phyloP scores from a whole-genome alignment of 2,329 filamentous ascomycete genomes.

The Colletotrichum sp. region DNA sequence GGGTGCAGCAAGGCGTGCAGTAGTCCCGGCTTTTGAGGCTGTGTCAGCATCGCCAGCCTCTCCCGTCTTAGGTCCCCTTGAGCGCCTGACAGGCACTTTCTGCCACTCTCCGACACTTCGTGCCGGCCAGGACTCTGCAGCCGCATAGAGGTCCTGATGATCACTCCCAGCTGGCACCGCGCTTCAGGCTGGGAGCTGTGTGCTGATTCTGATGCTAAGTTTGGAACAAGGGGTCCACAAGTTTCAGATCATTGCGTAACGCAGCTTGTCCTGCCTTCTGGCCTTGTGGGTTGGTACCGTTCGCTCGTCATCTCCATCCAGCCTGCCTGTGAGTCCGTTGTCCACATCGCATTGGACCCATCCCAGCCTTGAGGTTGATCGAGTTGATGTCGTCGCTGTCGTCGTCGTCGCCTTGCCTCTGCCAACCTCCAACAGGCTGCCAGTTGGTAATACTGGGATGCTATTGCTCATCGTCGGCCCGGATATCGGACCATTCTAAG shows the following conservation, averaged over 20 bases:
- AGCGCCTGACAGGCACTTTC: not conserved
- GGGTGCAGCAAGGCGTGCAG: constrained; percentile 13
- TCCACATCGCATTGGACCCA: not conserved
- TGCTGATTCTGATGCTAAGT: constrained; percentile 8
- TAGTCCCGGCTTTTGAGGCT: constrained; percentile 20
- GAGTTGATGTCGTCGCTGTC: not conserved
- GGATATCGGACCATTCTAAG: not conserved
- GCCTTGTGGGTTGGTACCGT: not conserved
- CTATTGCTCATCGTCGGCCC: not conserved
- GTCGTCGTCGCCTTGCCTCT: not conserved
- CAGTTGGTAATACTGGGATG: not conserved
- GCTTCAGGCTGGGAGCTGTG: not conserved
- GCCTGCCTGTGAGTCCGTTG: not conserved
- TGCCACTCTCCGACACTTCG: not conserved
- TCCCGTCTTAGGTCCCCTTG: not conserved
- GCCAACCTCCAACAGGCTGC: not conserved
- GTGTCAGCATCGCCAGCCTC: constrained; percentile 24
- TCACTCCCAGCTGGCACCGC: not conserved
- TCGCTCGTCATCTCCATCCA: not conserved
- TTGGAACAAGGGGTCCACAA: constrained; percentile 14
- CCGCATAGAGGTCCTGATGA: not conserved
- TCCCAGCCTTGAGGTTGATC: not conserved
- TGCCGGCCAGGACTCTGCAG: not conserved
- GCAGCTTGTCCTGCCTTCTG: not conserved
- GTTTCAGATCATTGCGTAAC: constrained; percentile 20